Base-by-base conservation (phyloP, 345 rosid species). In the Lepidium didymum region DNA sequence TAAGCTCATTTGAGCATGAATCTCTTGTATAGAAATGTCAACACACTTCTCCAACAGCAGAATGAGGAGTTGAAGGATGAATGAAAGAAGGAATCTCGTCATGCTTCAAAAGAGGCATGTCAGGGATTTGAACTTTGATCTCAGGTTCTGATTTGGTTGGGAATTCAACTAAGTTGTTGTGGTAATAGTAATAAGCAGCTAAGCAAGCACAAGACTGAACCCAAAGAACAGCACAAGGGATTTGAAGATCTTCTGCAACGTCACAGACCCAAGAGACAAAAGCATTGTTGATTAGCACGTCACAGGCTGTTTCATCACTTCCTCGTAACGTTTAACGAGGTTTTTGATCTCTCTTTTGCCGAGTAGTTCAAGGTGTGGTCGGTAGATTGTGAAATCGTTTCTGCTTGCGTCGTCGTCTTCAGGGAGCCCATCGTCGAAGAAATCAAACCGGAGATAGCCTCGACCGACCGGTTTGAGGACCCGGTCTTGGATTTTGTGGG, bases 191-290 rank as follows among this genome's bases (percentile, higher is more conserved):
- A 62, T 93, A 93, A 19, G 87, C 67, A 0, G 90, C 75, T 34
- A 93, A 87, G 66, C 87, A 84, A 0, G 94, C 96, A 6, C 90
- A 88, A 7, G 98, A 90, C 38, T 93, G 97, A 12, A 93, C 91
- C 98, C 97, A 93, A 4, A 93, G 92, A 77, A 90, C 70, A 1
- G 97, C 97, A 15, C 87, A 88, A 15, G 98, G 96, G 61, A 92
- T 67, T 46, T 86, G 85, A 2, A 92, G 82, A 51, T 71, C 68
- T 43, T 76, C 86, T 0, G 93, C 98, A 1, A 92, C 86, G 44
- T 90, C 96, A 1, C 91, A 81, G 1, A 81, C 96, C 98, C 96
- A 92, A 3, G 96, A 86, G 10, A 87, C 82, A 67, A 92, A 90
- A 13, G 97, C 93, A 75, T 90, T 92, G 73, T 82, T 88, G 67